Percentiles rank a stretch among this genome's conserved stretches.
phyloP scores from a whole-genome alignment of 495 filamentous ascomycete species.

The Xylaria sp. region DNA sequence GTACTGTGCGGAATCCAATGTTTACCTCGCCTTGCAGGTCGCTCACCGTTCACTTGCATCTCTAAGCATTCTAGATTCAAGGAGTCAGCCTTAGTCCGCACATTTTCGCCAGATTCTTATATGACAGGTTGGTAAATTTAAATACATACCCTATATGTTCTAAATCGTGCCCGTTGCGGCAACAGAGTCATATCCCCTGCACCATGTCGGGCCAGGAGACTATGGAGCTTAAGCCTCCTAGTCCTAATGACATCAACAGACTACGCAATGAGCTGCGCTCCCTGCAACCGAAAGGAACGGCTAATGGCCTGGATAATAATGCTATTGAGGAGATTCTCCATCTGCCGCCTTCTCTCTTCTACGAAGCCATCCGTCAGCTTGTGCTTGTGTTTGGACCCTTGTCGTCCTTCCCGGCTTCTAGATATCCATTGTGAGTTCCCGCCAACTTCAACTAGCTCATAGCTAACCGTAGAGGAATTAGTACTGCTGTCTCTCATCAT shows the following conservation, averaged over 20 bases:
- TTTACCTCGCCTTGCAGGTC: neutral
- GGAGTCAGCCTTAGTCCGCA: neutral
- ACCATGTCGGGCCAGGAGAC: neutral
- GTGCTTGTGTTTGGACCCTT: slow-evolving; percentile 11
- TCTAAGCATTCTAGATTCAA: neutral
- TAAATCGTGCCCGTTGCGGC: neutral
- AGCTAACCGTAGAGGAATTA: neutral
- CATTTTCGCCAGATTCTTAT: neutral
- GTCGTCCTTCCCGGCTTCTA: slow-evolving; percentile 24
- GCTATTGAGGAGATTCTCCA: slow-evolving; percentile 15
- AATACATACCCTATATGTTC: neutral
- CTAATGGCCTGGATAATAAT: neutral
- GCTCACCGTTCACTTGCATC: slow-evolving; percentile 1
- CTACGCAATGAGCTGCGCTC: slow-evolving; percentile 17
- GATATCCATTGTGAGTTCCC: slow-evolving; percentile 9
- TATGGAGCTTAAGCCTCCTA: slow-evolving; percentile 2
- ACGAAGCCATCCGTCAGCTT: neutral
- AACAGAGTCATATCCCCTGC: neutral
- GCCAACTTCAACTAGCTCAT: neutral
- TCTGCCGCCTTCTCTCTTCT: slow-evolving; percentile 9
- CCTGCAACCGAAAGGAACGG: neutral
- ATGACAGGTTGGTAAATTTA: neutral
- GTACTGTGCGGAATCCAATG: neutral
- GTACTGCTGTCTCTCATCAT: neutral
- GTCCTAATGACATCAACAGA: neutral